Percentiles rank a stretch among this genome's conserved stretches.
Evolutionary conservation across 495 filamentous ascomycete genomes (phyloP).

Genomic region (Penicillium atrosanguineum): DNA sequence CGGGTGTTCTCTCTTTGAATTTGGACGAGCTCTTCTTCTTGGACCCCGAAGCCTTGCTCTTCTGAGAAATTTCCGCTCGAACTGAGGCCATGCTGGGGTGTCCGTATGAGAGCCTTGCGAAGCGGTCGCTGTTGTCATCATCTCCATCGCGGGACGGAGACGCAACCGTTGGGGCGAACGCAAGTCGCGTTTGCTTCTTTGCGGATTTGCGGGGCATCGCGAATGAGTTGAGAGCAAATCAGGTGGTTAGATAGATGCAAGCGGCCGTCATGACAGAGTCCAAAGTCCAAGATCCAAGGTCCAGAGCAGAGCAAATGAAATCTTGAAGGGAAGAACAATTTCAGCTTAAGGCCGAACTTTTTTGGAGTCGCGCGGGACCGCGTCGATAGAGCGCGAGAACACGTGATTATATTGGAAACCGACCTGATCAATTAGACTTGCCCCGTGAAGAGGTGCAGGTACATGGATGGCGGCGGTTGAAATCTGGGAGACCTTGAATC

Average conservation of each 20-base stretch:
- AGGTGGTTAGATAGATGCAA: background rate
- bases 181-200: constrained; percentile 49
- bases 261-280: background rate
- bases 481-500: background rate
- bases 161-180: constrained; percentile 37
- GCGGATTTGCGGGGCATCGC: constrained; percentile 39
- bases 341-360: background rate
- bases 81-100: constrained; percentile 35
- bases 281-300: no score
- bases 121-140: constrained; percentile 24
- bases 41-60: background rate
- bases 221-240: background rate
- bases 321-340: background rate
- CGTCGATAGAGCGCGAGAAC: constrained; percentile 15
- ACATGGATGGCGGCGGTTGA: background rate
- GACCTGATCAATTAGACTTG: background rate
- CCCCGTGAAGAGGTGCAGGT: background rate
- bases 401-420: constrained; percentile 5
- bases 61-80: constrained; percentile 5
- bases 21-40: constrained; percentile 4
- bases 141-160: constrained; percentile 11
- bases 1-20: background rate
- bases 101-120: constrained; percentile 38
- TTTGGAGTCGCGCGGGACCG: constrained; percentile 7
- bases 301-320: background rate